Evolutionary conservation across 805 yeast species (phyloP), one percentile per base, ranked within the genome.

Genomic region (Metschnikowia cerradonensis): DNA sequence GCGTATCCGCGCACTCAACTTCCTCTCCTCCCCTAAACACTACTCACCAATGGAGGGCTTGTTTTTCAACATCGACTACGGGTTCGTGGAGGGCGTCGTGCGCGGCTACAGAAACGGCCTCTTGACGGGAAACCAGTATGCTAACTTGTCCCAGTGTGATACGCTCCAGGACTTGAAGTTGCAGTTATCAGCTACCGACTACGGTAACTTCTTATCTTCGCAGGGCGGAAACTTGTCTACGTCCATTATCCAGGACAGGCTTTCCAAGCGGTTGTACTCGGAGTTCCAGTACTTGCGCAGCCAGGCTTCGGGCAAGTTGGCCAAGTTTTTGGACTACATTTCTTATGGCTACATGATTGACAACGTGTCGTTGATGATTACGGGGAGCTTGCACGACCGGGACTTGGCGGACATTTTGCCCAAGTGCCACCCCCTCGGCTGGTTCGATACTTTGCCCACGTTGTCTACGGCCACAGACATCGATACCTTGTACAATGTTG

Each of bases 331-430:
- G 83, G 97, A 95, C 67, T 95, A 75, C 67, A 90, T 95, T 66
- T 86, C 95, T 42, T 94, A 91, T 66, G 95, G 97, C 10, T 94
- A 95, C 72, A 94, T 94, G 99, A 95, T 94, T 64, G 99, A 94
- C 72, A 94, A 94, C 68, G 96, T 94, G 37, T 88, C 94, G 22
- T 77, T 94, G 63, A 87, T 94, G 86, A 92, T 94, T 64, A 91
- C 97, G 1, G 99, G 99, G 20, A 90, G 99, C 0, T 81, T 94
- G 54, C 99, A 94, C 66, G 96, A 91, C 64, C 81, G 98, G 63
- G 97, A 95, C 69, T 83, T 88, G 63, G 71, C 82, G 39, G 99
- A 94, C 64, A 86, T 95, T 47, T 78, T 94, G 62, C 83, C 83
- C 52, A 84, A 97, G 66, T 90, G 97, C 67, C 96, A 94, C 67